Conservation (phyloP, 148 eudicot genomes). For the Arbutus unedo region DNA sequence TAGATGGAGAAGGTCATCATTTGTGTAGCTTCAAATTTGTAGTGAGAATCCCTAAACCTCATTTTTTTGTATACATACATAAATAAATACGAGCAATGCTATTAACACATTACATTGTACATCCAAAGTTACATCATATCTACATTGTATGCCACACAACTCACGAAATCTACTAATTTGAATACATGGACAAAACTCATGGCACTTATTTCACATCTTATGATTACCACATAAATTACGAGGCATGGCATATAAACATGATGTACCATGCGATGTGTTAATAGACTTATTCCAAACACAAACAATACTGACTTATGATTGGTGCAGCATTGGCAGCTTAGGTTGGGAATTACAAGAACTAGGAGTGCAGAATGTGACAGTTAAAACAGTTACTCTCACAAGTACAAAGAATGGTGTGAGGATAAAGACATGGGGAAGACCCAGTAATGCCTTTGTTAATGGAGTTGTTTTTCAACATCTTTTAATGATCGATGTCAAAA, state of each 20-base stretch:
- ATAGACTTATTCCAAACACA: no score
- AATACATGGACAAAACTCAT: not conserved
- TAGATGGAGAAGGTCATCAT: no score
- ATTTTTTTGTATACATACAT: no score
- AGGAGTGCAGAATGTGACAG: conserved; percentile 8
- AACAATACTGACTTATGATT: not conserved
- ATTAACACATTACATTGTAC: no score
- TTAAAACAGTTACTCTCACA: not conserved
- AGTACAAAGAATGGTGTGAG: not conserved
- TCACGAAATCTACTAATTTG: no score
- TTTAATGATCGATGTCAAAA: not conserved
- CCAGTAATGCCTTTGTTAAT: not conserved
- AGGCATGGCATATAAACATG: no score
- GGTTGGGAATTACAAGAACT: not conserved
- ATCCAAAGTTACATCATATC: no score
- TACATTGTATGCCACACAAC: no score
- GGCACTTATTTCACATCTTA: not conserved
- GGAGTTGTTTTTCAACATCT: not conserved
- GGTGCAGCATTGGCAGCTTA: conserved; percentile 9
- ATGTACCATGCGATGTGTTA: no score
- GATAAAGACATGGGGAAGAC: conserved; percentile 10
- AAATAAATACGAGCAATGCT: no score
- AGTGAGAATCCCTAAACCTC: no score
- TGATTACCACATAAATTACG: not conserved
- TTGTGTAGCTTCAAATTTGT: no score